A percentile compares a stretch with the other conserved stretches of the same genome.
Evolutionary conservation across 768 basidiomycete genomes (phyloP).

Genomic region (Pleurotus tuber-regium): DNA sequence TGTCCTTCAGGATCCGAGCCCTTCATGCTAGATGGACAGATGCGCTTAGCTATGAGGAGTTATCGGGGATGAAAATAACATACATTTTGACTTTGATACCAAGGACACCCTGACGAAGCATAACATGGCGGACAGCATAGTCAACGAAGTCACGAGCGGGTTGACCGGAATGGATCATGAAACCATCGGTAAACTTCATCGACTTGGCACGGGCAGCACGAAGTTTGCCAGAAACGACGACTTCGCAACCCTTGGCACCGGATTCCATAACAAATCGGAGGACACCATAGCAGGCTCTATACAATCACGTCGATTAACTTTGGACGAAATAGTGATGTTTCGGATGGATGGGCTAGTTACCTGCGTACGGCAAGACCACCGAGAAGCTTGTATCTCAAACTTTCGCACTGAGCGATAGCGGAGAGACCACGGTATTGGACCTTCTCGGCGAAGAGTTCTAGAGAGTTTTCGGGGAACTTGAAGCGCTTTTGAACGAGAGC

Average conservation of each 20-base stretch:
- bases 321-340: no score
- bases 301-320: not conserved
- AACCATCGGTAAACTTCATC: constrained; percentile 99
- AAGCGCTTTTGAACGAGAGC: constrained; percentile 98
- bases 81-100: constrained; percentile 99
- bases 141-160: constrained; percentile 96
- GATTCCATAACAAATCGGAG: constrained; percentile 99
- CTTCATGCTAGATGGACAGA: constrained; percentile 73
- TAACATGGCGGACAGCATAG: constrained; percentile 95
- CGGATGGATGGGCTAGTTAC: no score
- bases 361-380: constrained; percentile 99
- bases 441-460: constrained; percentile 99
- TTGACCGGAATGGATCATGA: constrained; percentile 99
- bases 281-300: constrained; percentile 97
- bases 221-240: constrained; percentile 99
- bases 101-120: constrained; percentile 97
- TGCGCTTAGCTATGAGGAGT: not conserved
- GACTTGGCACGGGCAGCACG: constrained; percentile 99
- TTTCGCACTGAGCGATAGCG: constrained; percentile 98
- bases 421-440: constrained; percentile 97
- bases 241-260: constrained; percentile 98
- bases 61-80: constrained; percentile 12
- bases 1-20: constrained; percentile 91
- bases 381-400: constrained; percentile 96
- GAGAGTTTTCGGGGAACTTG: constrained; percentile 98